Percentiles rank a stretch among this genome's conserved stretches.
phyloP scores from a whole-genome alignment of 441 rosid genomes.

The Brassica balearica region DNA sequence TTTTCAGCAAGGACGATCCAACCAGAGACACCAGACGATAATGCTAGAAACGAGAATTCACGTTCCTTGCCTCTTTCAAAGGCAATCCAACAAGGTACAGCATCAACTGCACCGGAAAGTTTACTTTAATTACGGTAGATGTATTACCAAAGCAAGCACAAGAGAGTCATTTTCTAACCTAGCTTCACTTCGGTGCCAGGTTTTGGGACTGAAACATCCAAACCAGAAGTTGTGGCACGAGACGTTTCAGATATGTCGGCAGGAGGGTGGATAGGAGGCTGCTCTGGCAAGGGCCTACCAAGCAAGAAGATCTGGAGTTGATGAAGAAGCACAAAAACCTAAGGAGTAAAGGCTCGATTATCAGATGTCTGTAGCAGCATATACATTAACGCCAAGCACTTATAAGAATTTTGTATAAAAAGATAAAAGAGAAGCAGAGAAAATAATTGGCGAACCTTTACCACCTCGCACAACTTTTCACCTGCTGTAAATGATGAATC shows the following conservation, averaged over 20 bases:
- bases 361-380: conserved; percentile 28
- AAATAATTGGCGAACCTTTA: conserved; percentile 70
- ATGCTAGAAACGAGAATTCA: conserved; percentile 70
- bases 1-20: conserved; percentile 94
- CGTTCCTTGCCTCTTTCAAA: conserved; percentile 98
- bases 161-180: conserved; percentile 55
- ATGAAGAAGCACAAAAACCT: conserved; percentile 93
- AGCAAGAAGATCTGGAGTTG: conserved; percentile 85
- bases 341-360: conserved; percentile 32
- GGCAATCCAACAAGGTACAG: conserved; percentile 90
- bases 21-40: conserved; percentile 72
- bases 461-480: conserved; percentile 80
- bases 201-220: conserved; percentile 77
- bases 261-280: conserved; percentile 66
- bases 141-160: not conserved
- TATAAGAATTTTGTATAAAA: not conserved
- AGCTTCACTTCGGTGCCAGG: conserved; percentile 80
- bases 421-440: not conserved
- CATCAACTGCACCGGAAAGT: conserved; percentile 70
- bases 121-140: not conserved
- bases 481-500: conserved; percentile 82
- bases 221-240: conserved; percentile 70
- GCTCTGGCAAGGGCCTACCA: conserved; percentile 82
- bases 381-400: conserved; percentile 4
- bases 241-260: conserved; percentile 56